phyloP scores from a whole-genome alignment of 129 eudicot species.

The Lactuca saligna region DNA sequence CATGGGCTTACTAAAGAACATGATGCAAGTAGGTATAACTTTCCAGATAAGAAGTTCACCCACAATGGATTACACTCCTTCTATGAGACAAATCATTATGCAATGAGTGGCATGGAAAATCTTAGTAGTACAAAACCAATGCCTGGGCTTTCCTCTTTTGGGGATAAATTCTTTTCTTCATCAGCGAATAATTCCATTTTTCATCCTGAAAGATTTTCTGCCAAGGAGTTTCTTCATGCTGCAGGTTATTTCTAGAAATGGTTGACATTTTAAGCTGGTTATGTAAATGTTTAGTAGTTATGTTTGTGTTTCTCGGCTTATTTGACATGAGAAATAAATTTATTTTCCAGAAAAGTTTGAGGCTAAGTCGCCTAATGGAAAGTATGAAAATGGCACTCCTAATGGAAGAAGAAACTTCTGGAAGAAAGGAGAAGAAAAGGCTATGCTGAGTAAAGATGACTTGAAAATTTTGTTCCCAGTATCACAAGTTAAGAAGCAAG shows the following conservation, averaged over 20 bases:
- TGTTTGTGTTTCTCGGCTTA: slow-evolving; percentile 12
- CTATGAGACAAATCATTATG: slow-evolving; percentile 45
- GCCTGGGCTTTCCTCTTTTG: slow-evolving; percentile 40
- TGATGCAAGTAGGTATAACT: slow-evolving; percentile 28
- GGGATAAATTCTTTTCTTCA: slow-evolving; percentile 35
- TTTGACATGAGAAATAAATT: slow-evolving; percentile 16
- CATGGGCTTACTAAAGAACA: slow-evolving; percentile 31
- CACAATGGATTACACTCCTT: slow-evolving; percentile 59
- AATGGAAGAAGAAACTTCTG: slow-evolving; percentile 38
- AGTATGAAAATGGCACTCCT: slow-evolving; percentile 34
- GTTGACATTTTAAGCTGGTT: slow-evolving; percentile 9
- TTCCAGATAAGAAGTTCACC: slow-evolving; percentile 27
- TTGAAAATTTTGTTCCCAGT: slow-evolving; percentile 28
- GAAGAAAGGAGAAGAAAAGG: slow-evolving; percentile 38
- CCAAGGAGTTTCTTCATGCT: slow-evolving; percentile 42
- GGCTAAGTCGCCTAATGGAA: slow-evolving; percentile 39
- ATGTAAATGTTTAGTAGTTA: slow-evolving; percentile 8
- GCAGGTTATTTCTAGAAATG: slow-evolving; percentile 39
- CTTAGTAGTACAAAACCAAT: slow-evolving; percentile 36
- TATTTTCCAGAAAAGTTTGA: slow-evolving; percentile 46
- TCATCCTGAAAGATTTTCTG: slow-evolving; percentile 38
- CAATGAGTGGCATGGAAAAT: slow-evolving; percentile 34
- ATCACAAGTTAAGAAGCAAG: slow-evolving; percentile 26
- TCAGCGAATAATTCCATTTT: slow-evolving; percentile 23
- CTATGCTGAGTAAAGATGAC: slow-evolving; percentile 34